Conservation (phyloP, 1,139 yeast species). For the Debaryomyces coudertii region DNA sequence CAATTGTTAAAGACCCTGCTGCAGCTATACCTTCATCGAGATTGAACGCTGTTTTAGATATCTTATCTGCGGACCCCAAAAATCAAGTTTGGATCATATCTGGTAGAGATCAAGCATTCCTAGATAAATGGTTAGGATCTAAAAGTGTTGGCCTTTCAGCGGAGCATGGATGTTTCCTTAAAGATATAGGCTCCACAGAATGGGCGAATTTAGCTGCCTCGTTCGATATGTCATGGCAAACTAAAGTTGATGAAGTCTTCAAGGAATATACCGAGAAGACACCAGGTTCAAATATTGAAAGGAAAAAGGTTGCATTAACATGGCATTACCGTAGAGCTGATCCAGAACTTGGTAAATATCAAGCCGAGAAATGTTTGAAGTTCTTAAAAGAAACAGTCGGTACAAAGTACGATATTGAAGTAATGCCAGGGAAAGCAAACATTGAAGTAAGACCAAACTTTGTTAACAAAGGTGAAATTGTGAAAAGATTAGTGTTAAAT, state of each 20-base stretch:
- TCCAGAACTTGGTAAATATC: slow-evolving; percentile 88
- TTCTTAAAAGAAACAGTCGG: slow-evolving; percentile 66
- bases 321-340: slow-evolving; percentile 98
- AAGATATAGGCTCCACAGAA: slow-evolving; percentile 57
- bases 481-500: slow-evolving; percentile 69
- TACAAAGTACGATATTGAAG: slow-evolving; percentile 79
- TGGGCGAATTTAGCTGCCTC: slow-evolving; percentile 88
- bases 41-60: slow-evolving; percentile 60
- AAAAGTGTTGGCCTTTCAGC: slow-evolving; percentile 82
- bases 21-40: slow-evolving; percentile 93
- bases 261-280: slow-evolving; percentile 79
- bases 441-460: slow-evolving; percentile 93
- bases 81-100: slow-evolving; percentile 95
- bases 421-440: slow-evolving; percentile 93
- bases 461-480: slow-evolving; percentile 97
- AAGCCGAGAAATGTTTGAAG: slow-evolving; percentile 73
- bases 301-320: slow-evolving; percentile 89
- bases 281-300: slow-evolving; percentile 86
- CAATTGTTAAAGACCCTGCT: slow-evolving; percentile 95
- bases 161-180: slow-evolving; percentile 96
- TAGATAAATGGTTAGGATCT: slow-evolving; percentile 86
- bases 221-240: slow-evolving; percentile 94
- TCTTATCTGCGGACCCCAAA: slow-evolving; percentile 70
- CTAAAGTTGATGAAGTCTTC: slow-evolving; percentile 73
- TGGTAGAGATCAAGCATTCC: slow-evolving; percentile 90